A percentile compares a stretch with the other conserved stretches of the same genome.
Evolutionary conservation across 352 stramenopile species (phyloP).

Genomic region (Globisporangium cylindrosporum): DNA sequence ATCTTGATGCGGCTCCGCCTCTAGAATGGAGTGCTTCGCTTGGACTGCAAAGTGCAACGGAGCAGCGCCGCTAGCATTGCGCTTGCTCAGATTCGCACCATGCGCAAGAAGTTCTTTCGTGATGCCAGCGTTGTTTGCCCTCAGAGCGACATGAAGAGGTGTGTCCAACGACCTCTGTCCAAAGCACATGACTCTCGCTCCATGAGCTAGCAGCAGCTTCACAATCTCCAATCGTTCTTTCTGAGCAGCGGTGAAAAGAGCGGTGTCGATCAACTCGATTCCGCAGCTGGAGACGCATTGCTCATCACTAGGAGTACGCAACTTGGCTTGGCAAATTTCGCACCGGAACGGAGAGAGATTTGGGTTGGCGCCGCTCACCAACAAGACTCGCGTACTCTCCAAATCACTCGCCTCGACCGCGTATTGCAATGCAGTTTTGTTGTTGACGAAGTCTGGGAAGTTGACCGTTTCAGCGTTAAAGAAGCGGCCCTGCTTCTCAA

Average conservation of each 20-base stretch:
- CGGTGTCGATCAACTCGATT: conserved; percentile 40
- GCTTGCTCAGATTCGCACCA: conserved; percentile 42
- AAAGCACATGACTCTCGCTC: conserved; percentile 39
- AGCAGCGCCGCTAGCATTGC: conserved; percentile 33
- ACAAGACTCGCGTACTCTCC: conserved; percentile 33
- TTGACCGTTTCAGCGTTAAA: conserved; percentile 44
- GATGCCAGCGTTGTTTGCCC: conserved; percentile 36
- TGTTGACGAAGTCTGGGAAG: conserved; percentile 38
- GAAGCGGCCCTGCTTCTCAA: conserved; percentile 32
- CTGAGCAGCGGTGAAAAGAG: conserved; percentile 40
- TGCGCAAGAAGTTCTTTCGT: conserved; percentile 43
- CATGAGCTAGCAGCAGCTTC: conserved; percentile 37
- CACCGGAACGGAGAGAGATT: conserved; percentile 56
- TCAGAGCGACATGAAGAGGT: conserved; percentile 47
- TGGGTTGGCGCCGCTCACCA: conserved; percentile 37
- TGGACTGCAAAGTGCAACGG: conserved; percentile 49
- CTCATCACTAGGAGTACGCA: conserved; percentile 9
- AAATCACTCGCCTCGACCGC: conserved; percentile 47
- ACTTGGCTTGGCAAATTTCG: conserved; percentile 24
- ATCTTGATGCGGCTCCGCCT: conserved; percentile 43
- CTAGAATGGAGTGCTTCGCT: conserved; percentile 43
- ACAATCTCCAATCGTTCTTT: conserved; percentile 30
- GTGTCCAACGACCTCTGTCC: conserved; percentile 36
- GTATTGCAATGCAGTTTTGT: conserved; percentile 60
- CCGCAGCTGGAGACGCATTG: conserved; percentile 35